phyloP scores from a whole-genome alignment of 2,329 filamentous ascomycete genomes.

The Paecilomyces dactylethromorphus region DNA sequence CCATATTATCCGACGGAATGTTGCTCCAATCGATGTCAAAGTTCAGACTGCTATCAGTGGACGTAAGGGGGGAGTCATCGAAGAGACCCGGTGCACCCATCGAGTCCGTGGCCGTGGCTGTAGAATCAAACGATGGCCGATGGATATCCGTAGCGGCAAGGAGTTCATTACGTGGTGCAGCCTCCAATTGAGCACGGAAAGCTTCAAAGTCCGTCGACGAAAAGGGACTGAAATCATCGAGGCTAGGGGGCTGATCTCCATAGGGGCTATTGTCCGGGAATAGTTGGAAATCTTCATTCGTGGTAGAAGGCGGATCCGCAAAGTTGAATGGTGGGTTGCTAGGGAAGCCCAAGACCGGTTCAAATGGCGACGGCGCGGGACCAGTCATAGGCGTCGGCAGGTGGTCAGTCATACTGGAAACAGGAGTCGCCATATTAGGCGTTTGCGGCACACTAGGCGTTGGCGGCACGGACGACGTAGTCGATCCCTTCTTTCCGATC shows the following conservation, averaged over 20 bases:
- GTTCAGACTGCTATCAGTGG: conserved; percentile 13
- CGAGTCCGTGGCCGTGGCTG: conserved; percentile 14
- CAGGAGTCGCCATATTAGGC: conserved; percentile 57
- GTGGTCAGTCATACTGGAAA: conserved; percentile 45
- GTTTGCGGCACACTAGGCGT: conserved; percentile 50
- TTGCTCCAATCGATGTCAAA: conserved; percentile 19
- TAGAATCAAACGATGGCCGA: conserved; percentile 17
- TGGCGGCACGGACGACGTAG: conserved; percentile 48
- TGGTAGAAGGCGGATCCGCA: conserved; percentile 16
- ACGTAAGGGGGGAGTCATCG: conserved; percentile 15
- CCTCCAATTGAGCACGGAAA: conserved; percentile 21
- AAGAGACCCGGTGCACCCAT: conserved; percentile 12
- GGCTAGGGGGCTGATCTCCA: conserved; percentile 5
- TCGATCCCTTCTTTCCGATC: conserved; percentile 35
- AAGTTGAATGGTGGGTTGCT: conserved; percentile 18
- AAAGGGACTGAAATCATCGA: conserved; percentile 15
- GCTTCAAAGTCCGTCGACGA: conserved; percentile 18
- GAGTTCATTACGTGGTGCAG: conserved; percentile 18
- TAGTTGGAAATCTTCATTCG: conserved; percentile 18
- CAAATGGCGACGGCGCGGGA: conserved; percentile 20
- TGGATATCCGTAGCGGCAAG: conserved; percentile 18
- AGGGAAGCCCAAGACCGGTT: conserved; percentile 8
- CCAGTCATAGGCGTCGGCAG: conserved; percentile 44
- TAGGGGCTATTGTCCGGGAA: conserved; percentile 16
- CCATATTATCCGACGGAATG: conserved; percentile 11